Base-by-base conservation (phyloP, 306 rosid genomes). In the Cucumis hystrix region DNA sequence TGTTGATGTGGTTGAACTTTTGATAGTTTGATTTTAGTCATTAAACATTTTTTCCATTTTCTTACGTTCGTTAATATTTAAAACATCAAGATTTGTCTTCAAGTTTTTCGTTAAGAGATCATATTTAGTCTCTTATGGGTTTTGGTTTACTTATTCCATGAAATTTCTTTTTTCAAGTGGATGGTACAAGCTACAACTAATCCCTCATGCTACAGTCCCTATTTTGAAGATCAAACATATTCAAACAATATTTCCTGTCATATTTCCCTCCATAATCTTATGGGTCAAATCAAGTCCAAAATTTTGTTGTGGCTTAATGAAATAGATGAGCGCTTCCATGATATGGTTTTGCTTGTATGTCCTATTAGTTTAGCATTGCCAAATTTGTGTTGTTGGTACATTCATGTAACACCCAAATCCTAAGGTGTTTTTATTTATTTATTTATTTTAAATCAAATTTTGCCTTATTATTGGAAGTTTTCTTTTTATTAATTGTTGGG, bases 311-410 rank as follows among this genome's bases (percentile, higher is more conserved):
- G 96, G 99, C 85, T 95, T 79, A 83, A 37, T 71, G 84, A 37
- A 37, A 90, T 95, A 65, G 99, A 95, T 85, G 58, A 73, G 9
- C 99, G 97, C 72, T 92, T 92, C 82, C 96, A 8, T 23, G 89
- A 92, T 72, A 85, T 89, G 96, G 89, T 95, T 84, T 86, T 95
- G 80, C 86, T 95, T 90, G 99, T 95, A 95, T 30, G 57, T 71
- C 80, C 80, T 79, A 77, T 80, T 47, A 82, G 84, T 79, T 80
- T 47, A 82, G 84, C 77, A 45, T 67, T 33, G 73, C 28, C 51
- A 8, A 10, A 78, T 14, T 54, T 35, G 40, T 70, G 25, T 23
- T 23, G 25, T 23, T 0, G 25, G 25, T 23, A 23, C 25, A 23
- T 23, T 23, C n/a, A n/a, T n/a, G n/a, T n/a, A n/a, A n/a, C n/a